Base-by-base conservation (phyloP, 108 stramenopile species). In the Nitzschia palea region DNA sequence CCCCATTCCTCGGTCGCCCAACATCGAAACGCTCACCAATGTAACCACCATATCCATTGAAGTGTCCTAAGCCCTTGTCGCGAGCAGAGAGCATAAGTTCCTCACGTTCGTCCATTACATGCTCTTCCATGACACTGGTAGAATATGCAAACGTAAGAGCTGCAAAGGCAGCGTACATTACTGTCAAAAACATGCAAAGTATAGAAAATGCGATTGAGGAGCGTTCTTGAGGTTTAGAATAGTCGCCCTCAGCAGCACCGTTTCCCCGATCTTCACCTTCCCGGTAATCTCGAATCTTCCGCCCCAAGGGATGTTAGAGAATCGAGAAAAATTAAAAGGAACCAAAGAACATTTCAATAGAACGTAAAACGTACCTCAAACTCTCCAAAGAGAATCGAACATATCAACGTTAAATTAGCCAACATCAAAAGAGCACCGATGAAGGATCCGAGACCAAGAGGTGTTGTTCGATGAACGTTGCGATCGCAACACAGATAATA, bases 381-480 rank as follows among this genome's bases (percentile, higher is more conserved):
- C 65, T 91, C 93, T 57, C 90, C 93, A 81, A 94, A 94, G 15
- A 89, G 58, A 15, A 86, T 78, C 5, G 88, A 68, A 59, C 80
- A 85, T 25, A 85, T 80, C 73, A 94, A 76, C 22, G 89, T 88
- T 29, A 91, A 52, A 74, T 94, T 94, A 15, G 88, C 86, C 74
- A 91, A 87, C 90, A 94, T 91, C 17, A 94, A 54, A 0, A 91
- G 62, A 20, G 86, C 78, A 8, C 93, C 93, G 51, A 89, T 88
- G 63, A 94, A 94, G 5, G 87, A 78, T 18, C 93, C 93, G 30
- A 94, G 65, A 1, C 83, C 80, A 69, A 94, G 22, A 1, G 89
- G 90, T 53, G 89, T 91, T 63, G 90, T 89, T 65, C 79, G 50
- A 73, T 91, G 90, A 0, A 94, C 93, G 48, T 77, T 73, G 14